Conservation (phyloP, 1,284 basidiomycete species). For the Moesziomyces sp. region DNA sequence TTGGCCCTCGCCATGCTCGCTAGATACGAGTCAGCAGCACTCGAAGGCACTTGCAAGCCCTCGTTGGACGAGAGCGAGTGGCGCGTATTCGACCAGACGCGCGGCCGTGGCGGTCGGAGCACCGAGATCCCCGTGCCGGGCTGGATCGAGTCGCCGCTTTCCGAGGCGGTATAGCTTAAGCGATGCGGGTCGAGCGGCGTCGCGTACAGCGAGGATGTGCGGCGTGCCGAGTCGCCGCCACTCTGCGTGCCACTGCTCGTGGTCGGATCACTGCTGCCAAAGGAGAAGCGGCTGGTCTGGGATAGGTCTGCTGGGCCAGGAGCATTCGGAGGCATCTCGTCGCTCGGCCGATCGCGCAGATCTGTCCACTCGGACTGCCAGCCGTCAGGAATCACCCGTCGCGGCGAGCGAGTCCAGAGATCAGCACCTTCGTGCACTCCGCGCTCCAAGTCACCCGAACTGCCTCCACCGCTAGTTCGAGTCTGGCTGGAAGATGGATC, state of each 20-base stretch:
- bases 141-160: conserved; percentile 5
- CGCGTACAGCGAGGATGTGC: conserved; percentile 5
- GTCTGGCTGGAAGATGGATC: neutral
- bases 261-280: conserved; percentile 11
- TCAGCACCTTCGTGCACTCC: neutral
- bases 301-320: neutral
- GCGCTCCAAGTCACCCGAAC: too few species aligned
- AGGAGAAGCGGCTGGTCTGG: conserved; percentile 15
- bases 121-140: conserved; percentile 1
- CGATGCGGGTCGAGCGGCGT: conserved; percentile 1
- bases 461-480: too few species aligned
- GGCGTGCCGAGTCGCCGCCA: neutral
- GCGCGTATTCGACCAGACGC: neutral
- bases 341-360: conserved; percentile 8
- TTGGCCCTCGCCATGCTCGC: neutral
- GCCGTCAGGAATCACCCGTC: neutral
- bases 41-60: neutral
- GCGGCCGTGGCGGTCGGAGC: neutral
- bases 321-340: neutral
- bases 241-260: conserved; percentile 10
- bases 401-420: neutral
- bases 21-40: neutral
- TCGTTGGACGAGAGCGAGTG: neutral
- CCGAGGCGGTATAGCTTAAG: conserved; percentile 5
- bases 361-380: conserved; percentile 26